Conservation (phyloP, 2,329 filamentous ascomycete genomes). For the Fusarium oxysporum region DNA sequence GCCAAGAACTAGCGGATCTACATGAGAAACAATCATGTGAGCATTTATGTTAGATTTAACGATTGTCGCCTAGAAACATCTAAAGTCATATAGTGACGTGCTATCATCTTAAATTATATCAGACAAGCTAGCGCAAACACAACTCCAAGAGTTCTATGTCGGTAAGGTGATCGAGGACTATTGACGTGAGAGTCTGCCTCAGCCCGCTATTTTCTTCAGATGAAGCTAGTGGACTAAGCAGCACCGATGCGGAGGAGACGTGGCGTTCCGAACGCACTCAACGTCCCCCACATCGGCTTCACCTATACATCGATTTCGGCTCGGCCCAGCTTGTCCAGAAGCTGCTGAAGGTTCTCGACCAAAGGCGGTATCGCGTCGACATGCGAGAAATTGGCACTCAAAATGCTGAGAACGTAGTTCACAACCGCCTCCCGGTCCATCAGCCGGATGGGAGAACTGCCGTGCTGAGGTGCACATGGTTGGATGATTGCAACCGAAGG, state of each 20-base stretch:
- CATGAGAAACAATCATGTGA: background rate
- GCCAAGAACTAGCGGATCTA: background rate
- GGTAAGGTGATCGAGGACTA: rapidly evolving
- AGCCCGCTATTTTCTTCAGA: background rate
- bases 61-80: rapidly evolving
- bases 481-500: background rate
- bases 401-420: background rate
- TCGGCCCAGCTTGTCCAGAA: background rate
- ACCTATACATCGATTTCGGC: background rate
- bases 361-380: background rate
- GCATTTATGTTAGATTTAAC: rapidly evolving
- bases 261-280: background rate
- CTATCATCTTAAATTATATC: background rate
- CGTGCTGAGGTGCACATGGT: background rate
- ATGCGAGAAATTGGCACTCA: background rate
- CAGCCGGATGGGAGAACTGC: background rate
- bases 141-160: rapidly evolving
- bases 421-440: background rate
- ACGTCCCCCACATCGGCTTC: background rate
- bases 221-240: background rate
- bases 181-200: too few species aligned
- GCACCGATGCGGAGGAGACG: background rate
- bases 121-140: background rate
- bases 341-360: background rate
- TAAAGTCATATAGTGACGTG: rapidly evolving